A percentile compares a stretch with the other conserved stretches of the same genome.
These are phyloP conservation scores for Corynascus novoguineensis DNA, from an alignment of 495 filamentous ascomycete species.

Conservation along the genomic window DNA sequence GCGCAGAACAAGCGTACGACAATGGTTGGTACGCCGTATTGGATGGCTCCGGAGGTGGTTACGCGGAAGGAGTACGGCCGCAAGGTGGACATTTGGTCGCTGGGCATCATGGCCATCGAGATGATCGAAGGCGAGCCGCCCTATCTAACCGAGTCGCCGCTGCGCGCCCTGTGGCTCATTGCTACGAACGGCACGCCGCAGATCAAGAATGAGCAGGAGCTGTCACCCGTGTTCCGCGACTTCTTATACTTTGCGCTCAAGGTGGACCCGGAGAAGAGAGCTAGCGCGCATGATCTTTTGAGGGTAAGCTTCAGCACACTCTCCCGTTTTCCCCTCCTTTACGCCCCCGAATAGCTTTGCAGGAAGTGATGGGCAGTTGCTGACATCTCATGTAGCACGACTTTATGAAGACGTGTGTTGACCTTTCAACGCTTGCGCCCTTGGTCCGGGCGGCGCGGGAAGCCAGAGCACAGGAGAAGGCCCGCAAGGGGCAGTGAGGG, in stretches of 20 bases:
- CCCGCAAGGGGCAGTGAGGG: constrained; percentile 51
- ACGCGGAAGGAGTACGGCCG: constrained; percentile 96
- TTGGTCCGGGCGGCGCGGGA: constrained; percentile 80
- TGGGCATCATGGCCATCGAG: constrained; percentile 99
- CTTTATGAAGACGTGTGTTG: constrained; percentile 82
- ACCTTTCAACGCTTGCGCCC: constrained; percentile 57
- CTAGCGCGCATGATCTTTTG: constrained; percentile 86
- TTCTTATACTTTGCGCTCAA: constrained; percentile 87
- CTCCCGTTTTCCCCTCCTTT: not conserved
- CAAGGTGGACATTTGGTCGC: constrained; percentile 97
- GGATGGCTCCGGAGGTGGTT: constrained; percentile 99
- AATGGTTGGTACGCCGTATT: constrained; percentile 98
- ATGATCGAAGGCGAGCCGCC: constrained; percentile 99
- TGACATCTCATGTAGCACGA: constrained; percentile 58
- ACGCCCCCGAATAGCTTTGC: not conserved
- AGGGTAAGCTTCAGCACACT: constrained; percentile 54
- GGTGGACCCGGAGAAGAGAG: constrained; percentile 94
- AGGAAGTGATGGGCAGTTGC: too few species aligned
- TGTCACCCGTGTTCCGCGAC: constrained; percentile 77
- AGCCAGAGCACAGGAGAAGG: constrained; percentile 79
- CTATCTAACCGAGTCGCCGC: constrained; percentile 90
- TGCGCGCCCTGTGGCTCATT: constrained; percentile 90
- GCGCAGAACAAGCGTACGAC: constrained; percentile 94
- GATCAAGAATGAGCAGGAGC: constrained; percentile 84
- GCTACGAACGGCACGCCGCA: constrained; percentile 93